Base-by-base conservation (phyloP, 805 yeast genomes). In the Teunomyces aglyptinius region DNA sequence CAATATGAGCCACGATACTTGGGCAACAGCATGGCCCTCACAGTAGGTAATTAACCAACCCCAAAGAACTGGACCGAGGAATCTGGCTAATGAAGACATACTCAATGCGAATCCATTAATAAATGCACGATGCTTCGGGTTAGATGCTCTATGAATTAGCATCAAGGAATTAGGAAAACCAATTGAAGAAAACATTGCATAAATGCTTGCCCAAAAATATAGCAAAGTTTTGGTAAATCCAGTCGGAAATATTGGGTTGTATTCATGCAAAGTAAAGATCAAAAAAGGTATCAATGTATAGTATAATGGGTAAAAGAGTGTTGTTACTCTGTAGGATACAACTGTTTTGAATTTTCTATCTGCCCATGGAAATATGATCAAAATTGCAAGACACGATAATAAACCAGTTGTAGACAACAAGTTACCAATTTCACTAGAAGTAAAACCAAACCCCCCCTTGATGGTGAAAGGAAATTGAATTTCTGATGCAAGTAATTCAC, bases 101-200 rank as follows among this genome's bases (percentile, higher is more conserved):
- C 82, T 75, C 59, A 81, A 72, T 3, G 82, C 70, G 13, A 80
- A 71, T 11, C 84, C 83, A 56, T 83, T 83, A 46, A 83, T 73
- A 53, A 78, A 73, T 1, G 85, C 85, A 41, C 85, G 68, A 51
- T 81, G 76, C 49, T 75, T 68, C 18, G 80, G 71, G 10, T 75
- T 75, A 1, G 85, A 73, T 5, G 79, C 75, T 41, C 82, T 68
- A 59, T 80, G 85, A 29, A 81, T 71, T 45, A 83, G 65, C 18
- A 82, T 64, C 50, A 78, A 59, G 20, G 80, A 63, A 48, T 76
- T 79, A 5, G 88, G 85, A 49, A 73, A 76, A 8, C 80, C 68
- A 48, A 78, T 62, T 1, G 85, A 67, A 10, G 65, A 64, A 6
- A 75, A 70, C 6, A 78, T 52, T 2, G 79, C 56, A 18, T 57